Conservation (phyloP, 2,329 filamentous ascomycete species). For the Calonectria fujianensis region DNA sequence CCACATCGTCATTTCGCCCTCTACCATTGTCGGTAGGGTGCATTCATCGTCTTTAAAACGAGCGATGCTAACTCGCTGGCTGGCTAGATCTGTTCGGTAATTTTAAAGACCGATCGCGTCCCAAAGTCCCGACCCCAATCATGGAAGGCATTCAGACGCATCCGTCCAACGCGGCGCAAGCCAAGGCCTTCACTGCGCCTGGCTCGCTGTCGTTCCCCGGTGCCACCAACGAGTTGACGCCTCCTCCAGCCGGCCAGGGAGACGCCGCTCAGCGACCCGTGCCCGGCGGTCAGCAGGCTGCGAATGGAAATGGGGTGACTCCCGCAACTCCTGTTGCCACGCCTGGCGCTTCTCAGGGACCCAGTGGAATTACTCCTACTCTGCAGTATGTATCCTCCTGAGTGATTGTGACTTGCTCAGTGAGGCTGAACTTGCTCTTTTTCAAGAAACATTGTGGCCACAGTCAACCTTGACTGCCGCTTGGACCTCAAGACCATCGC, state of each 20-base stretch:
- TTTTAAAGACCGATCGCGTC: conserved; percentile 46
- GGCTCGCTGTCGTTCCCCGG: conserved; percentile 94
- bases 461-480: conserved; percentile 97
- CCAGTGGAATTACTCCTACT: conserved; percentile 92
- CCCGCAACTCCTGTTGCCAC: conserved; percentile 94
- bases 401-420: conserved; percentile 59
- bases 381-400: conserved; percentile 90
- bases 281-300: conserved; percentile 72
- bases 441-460: conserved; percentile 97
- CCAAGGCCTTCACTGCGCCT: conserved; percentile 95
- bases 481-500: conserved; percentile 99
- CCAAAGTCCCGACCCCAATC: conserved; percentile 61
- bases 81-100: conserved; percentile 60
- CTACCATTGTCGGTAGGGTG: conserved; percentile 50
- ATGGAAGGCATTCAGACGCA: conserved; percentile 96
- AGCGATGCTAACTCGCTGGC: conserved; percentile 53
- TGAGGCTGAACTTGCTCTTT: conserved; percentile 72
- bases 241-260: conserved; percentile 82
- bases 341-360: conserved; percentile 86
- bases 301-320: conserved; percentile 86
- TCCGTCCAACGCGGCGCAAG: conserved; percentile 92
- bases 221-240: conserved; percentile 85
- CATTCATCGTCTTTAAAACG: conserved; percentile 25
- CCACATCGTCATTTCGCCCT: conserved; percentile 40
- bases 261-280: conserved; percentile 65